phyloP scores from a whole-genome alignment of 2,329 filamentous ascomycete genomes.

The Ophiosphaerella narmari region DNA sequence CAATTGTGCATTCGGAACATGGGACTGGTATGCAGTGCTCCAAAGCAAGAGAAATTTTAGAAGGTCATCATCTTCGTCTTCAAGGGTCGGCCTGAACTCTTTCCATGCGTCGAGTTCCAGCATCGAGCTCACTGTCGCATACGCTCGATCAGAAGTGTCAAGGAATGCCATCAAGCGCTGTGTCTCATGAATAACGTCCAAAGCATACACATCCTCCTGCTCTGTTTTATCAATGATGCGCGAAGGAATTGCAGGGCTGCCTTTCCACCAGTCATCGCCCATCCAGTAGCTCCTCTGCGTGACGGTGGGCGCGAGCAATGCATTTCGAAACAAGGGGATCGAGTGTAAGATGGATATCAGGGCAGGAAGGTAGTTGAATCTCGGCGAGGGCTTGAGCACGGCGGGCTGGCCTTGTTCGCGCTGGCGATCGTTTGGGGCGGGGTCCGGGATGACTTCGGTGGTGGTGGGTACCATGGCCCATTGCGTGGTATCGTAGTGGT shows the following conservation, averaged over 20 bases:
- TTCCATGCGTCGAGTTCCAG: conserved; percentile 49
- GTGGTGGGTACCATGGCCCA: conserved; percentile 62
- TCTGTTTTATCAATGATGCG: conserved; percentile 55
- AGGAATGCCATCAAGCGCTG: conserved; percentile 67
- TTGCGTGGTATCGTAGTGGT: conserved; percentile 57
- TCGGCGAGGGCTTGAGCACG: conserved; percentile 61
- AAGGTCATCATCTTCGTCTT: conserved; percentile 45
- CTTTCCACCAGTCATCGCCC: conserved; percentile 67
- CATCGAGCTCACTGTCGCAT: conserved; percentile 61
- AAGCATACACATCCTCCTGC: conserved; percentile 28
- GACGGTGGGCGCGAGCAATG: conserved; percentile 56
- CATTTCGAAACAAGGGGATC: conserved; percentile 63
- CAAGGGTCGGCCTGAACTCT: conserved; percentile 14
- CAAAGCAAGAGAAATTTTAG: conserved; percentile 56
- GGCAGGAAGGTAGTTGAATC: conserved; percentile 60
- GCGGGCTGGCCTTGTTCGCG: conserved; percentile 56
- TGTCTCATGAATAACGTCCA: conserved; percentile 59
- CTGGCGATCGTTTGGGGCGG: conserved; percentile 54
- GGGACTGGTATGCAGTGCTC: conserved; percentile 52
- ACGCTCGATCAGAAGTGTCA: conserved; percentile 61
- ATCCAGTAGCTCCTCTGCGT: conserved; percentile 58
- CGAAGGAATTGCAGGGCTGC: conserved; percentile 55
- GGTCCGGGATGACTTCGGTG: conserved; percentile 58
- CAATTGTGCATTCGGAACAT: conserved; percentile 48
- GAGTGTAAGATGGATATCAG: conserved; percentile 66